Evolutionary conservation across 2,329 filamentous ascomycete genomes (phyloP).

Genomic region (Talaromyces verruculosus): DNA sequence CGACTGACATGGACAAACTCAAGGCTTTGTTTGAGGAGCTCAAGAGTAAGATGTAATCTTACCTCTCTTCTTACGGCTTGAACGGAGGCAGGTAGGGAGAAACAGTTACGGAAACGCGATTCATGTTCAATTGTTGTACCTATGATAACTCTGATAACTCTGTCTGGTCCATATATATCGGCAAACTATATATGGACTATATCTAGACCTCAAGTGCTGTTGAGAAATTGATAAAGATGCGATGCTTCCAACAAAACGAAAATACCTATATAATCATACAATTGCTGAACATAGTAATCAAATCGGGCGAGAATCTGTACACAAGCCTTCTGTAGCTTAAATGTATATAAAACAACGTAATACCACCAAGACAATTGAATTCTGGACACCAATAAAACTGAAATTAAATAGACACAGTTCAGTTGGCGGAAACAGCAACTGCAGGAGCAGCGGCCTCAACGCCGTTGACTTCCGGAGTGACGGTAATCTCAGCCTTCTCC

Average conservation of each 20-base stretch:
- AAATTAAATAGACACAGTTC: background rate
- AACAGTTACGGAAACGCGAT: background rate
- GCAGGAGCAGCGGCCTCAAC: constrained; percentile 7
- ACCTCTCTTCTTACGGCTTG: background rate
- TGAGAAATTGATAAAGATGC: background rate
- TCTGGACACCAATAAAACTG: background rate
- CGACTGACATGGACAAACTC: constrained; percentile 76
- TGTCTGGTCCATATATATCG: background rate
- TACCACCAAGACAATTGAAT: background rate
- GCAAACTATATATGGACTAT: background rate
- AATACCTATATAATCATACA: background rate
- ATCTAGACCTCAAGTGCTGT: background rate
- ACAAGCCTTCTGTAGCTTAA: background rate
- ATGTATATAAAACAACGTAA: background rate
- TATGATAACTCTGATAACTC: background rate
- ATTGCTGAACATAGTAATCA: background rate
- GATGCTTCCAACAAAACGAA: background rate
- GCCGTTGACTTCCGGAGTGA: background rate
- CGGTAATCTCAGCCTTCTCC: background rate
- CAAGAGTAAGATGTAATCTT: constrained; percentile 77
- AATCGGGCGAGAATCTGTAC: background rate
- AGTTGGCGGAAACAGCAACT: constrained; percentile 9
- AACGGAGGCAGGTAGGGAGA: too few species aligned
- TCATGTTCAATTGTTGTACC: background rate
- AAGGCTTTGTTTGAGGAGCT: constrained; percentile 78